phyloP scores from a whole-genome alignment of 2,329 filamentous ascomycete species.

The Verticillium tricorpus region DNA sequence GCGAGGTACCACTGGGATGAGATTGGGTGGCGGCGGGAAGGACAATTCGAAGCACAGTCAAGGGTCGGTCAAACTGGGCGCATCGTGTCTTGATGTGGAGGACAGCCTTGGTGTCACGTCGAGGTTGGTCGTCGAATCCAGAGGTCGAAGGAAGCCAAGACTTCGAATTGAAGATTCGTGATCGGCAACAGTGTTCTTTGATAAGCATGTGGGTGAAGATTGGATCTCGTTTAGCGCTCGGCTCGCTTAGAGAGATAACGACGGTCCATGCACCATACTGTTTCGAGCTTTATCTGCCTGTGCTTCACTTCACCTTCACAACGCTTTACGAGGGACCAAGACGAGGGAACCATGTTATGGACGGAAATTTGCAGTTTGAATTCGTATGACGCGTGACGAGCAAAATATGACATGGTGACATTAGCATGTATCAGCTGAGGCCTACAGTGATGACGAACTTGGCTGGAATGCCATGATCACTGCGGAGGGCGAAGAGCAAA shows the following conservation, averaged over 20 bases:
- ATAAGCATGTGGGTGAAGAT: background rate
- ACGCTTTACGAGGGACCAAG: too few relatives aligned
- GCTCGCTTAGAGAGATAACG: background rate
- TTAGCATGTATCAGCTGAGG: constrained; percentile 11
- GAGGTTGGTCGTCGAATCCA: background rate
- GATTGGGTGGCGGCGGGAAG: background rate
- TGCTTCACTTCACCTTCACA: too few relatives aligned
- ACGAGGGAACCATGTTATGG: too few relatives aligned
- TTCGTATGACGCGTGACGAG: too few relatives aligned
- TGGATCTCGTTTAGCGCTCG: background rate
- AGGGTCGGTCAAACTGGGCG: background rate
- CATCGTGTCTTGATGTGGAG: background rate
- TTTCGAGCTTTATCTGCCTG: too few relatives aligned
- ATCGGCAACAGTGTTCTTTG: background rate
- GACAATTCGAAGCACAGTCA: background rate
- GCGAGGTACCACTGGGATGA: background rate
- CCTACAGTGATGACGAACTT: constrained; percentile 5
- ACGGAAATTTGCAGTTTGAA: too few relatives aligned
- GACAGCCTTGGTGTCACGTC: background rate
- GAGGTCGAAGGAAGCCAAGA: background rate
- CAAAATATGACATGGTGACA: background rate
- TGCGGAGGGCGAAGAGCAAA: constrained; percentile 1
- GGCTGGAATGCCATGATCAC: constrained; percentile 1
- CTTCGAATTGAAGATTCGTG: background rate
- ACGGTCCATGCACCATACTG: background rate